Evolutionary conservation across 2,329 filamentous ascomycete genomes (phyloP).

Genomic region (Cryphonectria carpinicola): DNA sequence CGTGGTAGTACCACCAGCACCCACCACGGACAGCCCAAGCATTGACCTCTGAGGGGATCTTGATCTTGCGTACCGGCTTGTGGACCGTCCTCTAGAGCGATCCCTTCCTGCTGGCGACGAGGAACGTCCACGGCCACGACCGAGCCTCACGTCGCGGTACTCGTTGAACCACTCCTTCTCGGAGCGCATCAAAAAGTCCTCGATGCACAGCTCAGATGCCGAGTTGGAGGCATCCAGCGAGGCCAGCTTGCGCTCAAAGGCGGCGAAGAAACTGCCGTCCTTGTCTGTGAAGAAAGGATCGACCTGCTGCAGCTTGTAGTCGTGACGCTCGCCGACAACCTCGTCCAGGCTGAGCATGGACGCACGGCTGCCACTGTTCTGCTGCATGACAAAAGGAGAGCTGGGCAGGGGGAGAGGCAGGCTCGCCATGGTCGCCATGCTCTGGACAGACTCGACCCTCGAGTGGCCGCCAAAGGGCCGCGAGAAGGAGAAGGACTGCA

Average conservation of each 20-base stretch:
- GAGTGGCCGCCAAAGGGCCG: constrained; percentile 25
- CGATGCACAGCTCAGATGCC: constrained; percentile 63
- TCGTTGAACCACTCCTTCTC: constrained; percentile 70
- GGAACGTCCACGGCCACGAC: constrained; percentile 37
- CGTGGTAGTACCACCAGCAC: background rate
- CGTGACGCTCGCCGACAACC: constrained; percentile 63
- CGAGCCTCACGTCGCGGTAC: constrained; percentile 62
- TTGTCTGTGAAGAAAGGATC: constrained; percentile 70
- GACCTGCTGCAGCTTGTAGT: constrained; percentile 67
- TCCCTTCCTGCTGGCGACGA: constrained; percentile 21
- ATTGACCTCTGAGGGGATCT: constrained; percentile 42
- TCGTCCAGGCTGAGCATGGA: constrained; percentile 58
- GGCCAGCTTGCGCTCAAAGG: constrained; percentile 61
- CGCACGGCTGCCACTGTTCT: constrained; percentile 41
- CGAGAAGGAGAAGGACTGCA: constrained; percentile 30
- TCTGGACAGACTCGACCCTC: constrained; percentile 24
- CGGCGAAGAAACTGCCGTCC: constrained; percentile 62
- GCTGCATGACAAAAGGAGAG: constrained; percentile 25
- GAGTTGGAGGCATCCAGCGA: constrained; percentile 59
- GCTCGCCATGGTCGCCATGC: constrained; percentile 12
- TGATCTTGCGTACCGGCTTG: constrained; percentile 34
- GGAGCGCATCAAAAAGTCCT: constrained; percentile 65
- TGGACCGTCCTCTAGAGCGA: constrained; percentile 31
- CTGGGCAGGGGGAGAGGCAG: constrained; percentile 9
- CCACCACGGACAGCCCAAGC: constrained; percentile 19